phyloP scores from a whole-genome alignment of 2,329 filamentous ascomycete genomes.

The Penicillium digitatum region DNA sequence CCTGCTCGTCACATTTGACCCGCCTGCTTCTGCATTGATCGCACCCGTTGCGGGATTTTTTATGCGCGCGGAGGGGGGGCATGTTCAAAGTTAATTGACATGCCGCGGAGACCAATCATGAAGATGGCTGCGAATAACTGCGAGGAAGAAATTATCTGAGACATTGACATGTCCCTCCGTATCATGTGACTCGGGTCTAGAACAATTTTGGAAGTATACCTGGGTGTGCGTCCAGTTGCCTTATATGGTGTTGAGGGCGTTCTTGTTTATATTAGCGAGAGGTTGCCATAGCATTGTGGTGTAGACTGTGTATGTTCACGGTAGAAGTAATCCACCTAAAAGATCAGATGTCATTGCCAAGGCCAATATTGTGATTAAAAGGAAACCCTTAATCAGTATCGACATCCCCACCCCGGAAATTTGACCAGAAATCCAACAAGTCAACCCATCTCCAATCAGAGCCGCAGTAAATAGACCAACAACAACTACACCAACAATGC shows the following conservation, averaged over 20 bases:
- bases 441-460: neutral
- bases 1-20: slow-evolving; percentile 33
- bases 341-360: neutral
- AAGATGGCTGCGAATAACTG: neutral
- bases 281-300: neutral
- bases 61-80: slow-evolving; percentile 19
- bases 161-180: neutral
- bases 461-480: neutral
- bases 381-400: neutral
- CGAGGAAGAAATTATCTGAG: neutral
- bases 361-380: neutral
- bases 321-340: neutral
- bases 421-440: neutral
- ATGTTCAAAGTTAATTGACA: slow-evolving; percentile 4
- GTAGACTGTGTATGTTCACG: neutral
- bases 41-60: slow-evolving; percentile 25
- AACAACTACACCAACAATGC: neutral
- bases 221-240: too few species aligned
- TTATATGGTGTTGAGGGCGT: neutral
- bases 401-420: too few species aligned
- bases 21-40: slow-evolving; percentile 20
- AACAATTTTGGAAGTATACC: neutral
- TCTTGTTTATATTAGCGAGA: neutral
- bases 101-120: slow-evolving; percentile 1
- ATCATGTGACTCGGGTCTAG: slow-evolving; percentile 6